These are phyloP conservation scores for Phytophthora meadii DNA, from an alignment of 352 stramenopile genomes.

Conservation along the genomic window DNA sequence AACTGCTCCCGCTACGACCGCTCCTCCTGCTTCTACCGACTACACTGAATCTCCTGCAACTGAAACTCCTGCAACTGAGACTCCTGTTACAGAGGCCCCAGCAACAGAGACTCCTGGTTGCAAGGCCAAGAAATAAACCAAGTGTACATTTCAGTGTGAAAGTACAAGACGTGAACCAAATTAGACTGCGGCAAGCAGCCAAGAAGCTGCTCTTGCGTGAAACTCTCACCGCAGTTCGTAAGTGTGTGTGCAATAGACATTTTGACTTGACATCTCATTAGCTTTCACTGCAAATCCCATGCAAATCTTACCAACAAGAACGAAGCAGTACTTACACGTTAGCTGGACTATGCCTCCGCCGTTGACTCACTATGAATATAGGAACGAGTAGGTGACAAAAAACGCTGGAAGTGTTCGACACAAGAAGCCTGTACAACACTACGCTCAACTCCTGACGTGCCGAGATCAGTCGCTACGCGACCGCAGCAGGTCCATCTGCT, in stretches of 20 bases:
- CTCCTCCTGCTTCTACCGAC: not conserved
- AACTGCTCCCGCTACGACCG: slow-evolving; percentile 12
- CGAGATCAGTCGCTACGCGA: not conserved
- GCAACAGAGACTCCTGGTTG: slow-evolving; percentile 18
- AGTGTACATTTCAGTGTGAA: slow-evolving; percentile 7
- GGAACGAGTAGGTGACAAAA: too few relatives aligned
- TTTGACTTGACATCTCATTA: slow-evolving; percentile 22
- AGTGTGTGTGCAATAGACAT: slow-evolving; percentile 30
- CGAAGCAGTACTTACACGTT: too few relatives aligned
- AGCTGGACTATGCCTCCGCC: too few relatives aligned
- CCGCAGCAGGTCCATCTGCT: slow-evolving; percentile 19
- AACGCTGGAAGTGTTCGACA: slow-evolving; percentile 9
- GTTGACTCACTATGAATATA: not conserved
- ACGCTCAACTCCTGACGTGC: slow-evolving; percentile 18
- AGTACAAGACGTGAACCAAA: slow-evolving; percentile 13
- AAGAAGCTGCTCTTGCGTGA: slow-evolving; percentile 16
- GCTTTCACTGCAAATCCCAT: slow-evolving; percentile 1
- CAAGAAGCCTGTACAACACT: slow-evolving; percentile 12
- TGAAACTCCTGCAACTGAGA: slow-evolving; percentile 2
- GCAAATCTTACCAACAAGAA: slow-evolving; percentile 12
- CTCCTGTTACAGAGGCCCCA: slow-evolving; percentile 7
- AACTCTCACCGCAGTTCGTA: slow-evolving; percentile 19
- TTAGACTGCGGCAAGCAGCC: slow-evolving; percentile 22
- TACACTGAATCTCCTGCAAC: slow-evolving; percentile 7
- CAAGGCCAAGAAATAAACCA: slow-evolving; percentile 30